Base-by-base conservation (phyloP, 1,284 basidiomycete genomes). In the Fomes fomentarius region DNA sequence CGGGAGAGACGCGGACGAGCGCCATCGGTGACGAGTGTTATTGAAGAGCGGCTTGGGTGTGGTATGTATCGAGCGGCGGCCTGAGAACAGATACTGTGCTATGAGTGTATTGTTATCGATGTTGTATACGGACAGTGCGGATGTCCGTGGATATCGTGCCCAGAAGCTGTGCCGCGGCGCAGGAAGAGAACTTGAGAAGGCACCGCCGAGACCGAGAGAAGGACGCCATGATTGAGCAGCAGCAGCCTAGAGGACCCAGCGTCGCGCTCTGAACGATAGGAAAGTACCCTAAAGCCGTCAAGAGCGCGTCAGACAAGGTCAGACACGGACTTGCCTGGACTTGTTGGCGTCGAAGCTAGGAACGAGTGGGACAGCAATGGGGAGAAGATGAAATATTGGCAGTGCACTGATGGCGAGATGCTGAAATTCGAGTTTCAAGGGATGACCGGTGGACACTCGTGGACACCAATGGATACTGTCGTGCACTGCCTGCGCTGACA, bases 371-470 rank as follows among this genome's bases (percentile, higher is more conserved):
- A 38, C 40, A 42, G 51, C 39, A 52, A 44, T 47, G 49, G 47
- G 19, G 38, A 57, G 55, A 53, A 51, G 50, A 47, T n/a, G 51
- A 31, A 15, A 52, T 50, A 47, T 6, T 30, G 58, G 58, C 58
- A 43, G 58, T 60, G 58, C 55, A 47, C 34, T 54, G 55, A 60
- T 60, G 55, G 50, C 37, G 42, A 55, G 24, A 52, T 60, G 58
- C 54, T 51, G 44, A 49, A 42, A 51, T 51, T 53, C 55, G 55
- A 40, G 58, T 60, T 60, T 61, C 59, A 61, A 50, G 56, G 50
- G 53, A 48, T 58, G 52, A 56, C 54, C 50, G 54, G 33, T 43
- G 50, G 39, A n/a, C n/a, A n/a, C n/a, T n/a, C n/a, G n/a, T 19
- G 38, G 38, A 30, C 28, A 30, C 38, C n/a, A 40, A 19, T 39